Evolutionary conservation across 23 red algal genomes (phyloP).

Genomic region (Gracilaria gracilis): DNA sequence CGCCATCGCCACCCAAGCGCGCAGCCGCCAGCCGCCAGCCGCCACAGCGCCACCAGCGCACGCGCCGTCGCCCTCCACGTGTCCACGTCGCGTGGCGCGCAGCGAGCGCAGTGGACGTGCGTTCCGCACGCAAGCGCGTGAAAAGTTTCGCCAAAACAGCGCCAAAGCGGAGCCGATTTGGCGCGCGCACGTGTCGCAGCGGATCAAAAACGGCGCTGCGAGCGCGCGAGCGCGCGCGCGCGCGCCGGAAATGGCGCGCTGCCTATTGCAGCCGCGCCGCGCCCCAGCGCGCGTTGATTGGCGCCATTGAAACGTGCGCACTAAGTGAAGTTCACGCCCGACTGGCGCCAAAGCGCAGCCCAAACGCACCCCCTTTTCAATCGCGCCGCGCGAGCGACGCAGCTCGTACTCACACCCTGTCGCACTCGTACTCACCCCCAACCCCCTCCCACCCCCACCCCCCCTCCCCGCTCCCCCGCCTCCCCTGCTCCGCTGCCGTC

Average conservation of each 20-base stretch:
- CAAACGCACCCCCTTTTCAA: not conserved
- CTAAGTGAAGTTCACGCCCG: no score
- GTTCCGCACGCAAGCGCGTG: no score
- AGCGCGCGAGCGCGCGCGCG: no score
- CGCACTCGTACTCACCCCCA: constrained; percentile 6
- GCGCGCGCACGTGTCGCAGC: no score
- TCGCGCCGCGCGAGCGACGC: not conserved
- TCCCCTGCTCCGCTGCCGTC: not conserved
- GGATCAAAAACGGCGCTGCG: no score
- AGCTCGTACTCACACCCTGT: constrained; percentile 1
- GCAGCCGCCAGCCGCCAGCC: not conserved
- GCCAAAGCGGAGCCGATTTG: not conserved
- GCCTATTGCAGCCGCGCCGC: no score
- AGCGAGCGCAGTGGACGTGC: not conserved
- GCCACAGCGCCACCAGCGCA: not conserved
- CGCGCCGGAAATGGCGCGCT: not conserved
- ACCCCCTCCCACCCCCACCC: constrained; percentile 1
- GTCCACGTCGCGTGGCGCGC: no score
- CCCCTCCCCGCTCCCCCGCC: not conserved
- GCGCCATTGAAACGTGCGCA: not conserved
- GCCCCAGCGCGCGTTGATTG: not conserved
- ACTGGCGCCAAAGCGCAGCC: constrained; percentile 6
- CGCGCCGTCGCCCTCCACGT: no score
- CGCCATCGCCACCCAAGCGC: not conserved
- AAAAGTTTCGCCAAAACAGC: not conserved